Evolutionary conservation across 768 basidiomycete species (phyloP), one percentile per base, ranked within the genome.

Genomic region (Agaricus sinodeliciosus): DNA sequence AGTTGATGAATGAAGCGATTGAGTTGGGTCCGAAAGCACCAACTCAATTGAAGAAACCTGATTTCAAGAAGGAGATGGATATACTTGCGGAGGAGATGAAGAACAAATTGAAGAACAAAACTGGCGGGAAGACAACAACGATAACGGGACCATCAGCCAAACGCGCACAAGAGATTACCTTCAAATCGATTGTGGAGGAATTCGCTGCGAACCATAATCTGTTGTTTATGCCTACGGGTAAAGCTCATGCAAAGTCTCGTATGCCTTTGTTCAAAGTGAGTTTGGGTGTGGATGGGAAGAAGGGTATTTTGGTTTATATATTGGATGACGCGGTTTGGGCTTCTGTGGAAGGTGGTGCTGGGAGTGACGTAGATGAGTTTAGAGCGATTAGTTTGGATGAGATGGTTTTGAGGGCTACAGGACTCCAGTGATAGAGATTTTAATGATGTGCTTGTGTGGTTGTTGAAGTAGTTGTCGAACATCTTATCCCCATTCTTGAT

Each of bases 241-340:
- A 81, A 45, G 87, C 83, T 12, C 91, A 98, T 61, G 86, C 87
- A 60, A 75, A 71, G 43, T 92, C 93, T 15, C 81, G 94, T 51
- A 89, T 94, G 84, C 92, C 92, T 6, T 66, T 98, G 46, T 97
- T 85, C 74, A 81, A 86, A 46, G 84, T 97, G 11, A 89, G 90
- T 51, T 72, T 72, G 48, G 83, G 77, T 18, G 81, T 80, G 12
- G 90, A 91, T 65, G 94, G 92, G 9, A 86, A 84, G 61, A 88
- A 90, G 8, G 95, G 95, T 0, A 63, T 97, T 40, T 72, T 92
- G 59, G 85, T 96, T 19, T 99, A 95, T 69, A 79, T 98, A 40
- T 72, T 83, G 58, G 94, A 96, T 60, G 94, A 96, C 69, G 94
- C 94, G 0, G 90, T 97, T 12, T 98, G 94, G 87, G 86, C 87